These are phyloP conservation scores for Xenosphaeropsis pyriputrescens DNA, from an alignment of 2,329 filamentous ascomycete species.

Conservation along the genomic window DNA sequence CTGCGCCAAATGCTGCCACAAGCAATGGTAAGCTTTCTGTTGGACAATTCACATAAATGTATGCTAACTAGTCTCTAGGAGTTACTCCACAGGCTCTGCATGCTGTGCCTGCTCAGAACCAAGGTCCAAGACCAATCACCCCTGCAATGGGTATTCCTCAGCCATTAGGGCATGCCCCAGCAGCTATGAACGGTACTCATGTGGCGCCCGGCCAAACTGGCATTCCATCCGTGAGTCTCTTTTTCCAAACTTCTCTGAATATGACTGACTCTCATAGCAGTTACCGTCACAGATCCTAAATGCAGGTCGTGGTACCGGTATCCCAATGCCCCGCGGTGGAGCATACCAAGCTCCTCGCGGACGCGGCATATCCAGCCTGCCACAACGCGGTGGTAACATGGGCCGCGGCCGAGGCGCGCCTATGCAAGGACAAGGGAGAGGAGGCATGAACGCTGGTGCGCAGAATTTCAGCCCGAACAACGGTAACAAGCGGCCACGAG, in stretches of 20 bases:
- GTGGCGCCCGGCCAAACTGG: background rate
- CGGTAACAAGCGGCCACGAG: slow-evolving; percentile 16
- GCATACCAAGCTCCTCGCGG: slow-evolving; percentile 2
- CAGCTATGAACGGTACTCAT: background rate
- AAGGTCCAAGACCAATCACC: background rate
- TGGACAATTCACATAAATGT: too few relatives aligned
- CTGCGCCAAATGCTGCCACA: background rate
- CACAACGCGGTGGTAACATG: slow-evolving; percentile 9
- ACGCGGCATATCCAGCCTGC: background rate
- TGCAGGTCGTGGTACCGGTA: slow-evolving; percentile 1
- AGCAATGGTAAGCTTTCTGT: background rate
- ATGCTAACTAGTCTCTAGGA: too few relatives aligned
- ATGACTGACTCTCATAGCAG: background rate
- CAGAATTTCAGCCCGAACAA: slow-evolving; percentile 12
- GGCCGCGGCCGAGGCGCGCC: slow-evolving; percentile 10
- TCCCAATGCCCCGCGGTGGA: slow-evolving; percentile 3
- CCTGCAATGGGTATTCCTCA: slow-evolving; percentile 1
- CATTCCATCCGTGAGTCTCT: background rate
- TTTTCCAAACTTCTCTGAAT: background rate
- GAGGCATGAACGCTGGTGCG: slow-evolving; percentile 16
- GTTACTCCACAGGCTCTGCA: too few relatives aligned
- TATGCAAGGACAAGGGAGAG: slow-evolving; percentile 11
- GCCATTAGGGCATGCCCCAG: background rate
- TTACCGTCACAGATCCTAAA: background rate
- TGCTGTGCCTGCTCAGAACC: slow-evolving; percentile 3